These are phyloP conservation scores for Sistotremastrum suecicum DNA, from an alignment of 768 basidiomycete species.

Conservation along the genomic window DNA sequence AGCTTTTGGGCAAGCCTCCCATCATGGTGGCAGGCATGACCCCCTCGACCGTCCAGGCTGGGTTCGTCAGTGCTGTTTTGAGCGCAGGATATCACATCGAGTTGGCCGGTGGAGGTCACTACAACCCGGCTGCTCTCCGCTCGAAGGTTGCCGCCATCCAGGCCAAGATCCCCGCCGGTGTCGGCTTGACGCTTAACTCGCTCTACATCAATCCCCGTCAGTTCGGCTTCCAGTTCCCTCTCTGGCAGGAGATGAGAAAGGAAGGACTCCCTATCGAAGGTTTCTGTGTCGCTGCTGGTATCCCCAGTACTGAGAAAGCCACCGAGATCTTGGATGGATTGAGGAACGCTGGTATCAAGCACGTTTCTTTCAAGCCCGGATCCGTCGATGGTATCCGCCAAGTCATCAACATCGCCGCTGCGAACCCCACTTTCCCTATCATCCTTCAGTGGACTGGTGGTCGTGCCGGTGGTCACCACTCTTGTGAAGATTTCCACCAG, in stretches of 20 bases:
- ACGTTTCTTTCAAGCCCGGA: slow-evolving; percentile 96
- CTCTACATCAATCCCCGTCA: slow-evolving; percentile 98
- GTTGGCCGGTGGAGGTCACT: slow-evolving; percentile 96
- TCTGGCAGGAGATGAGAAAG: slow-evolving; percentile 95
- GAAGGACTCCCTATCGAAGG: slow-evolving; percentile 95
- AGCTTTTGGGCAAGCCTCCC: slow-evolving; percentile 89
- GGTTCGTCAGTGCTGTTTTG: slow-evolving; percentile 87
- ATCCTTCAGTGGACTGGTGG: slow-evolving; percentile 99
- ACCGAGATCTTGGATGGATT: slow-evolving; percentile 88
- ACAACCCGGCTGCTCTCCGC: slow-evolving; percentile 80
- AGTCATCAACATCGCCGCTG: slow-evolving; percentile 87
- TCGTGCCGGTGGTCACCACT: slow-evolving; percentile 96
- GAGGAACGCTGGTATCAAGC: slow-evolving; percentile 75
- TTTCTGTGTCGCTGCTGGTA: slow-evolving; percentile 97
- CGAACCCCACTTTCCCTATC: slow-evolving; percentile 92
- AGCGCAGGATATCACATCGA: slow-evolving; percentile 94
- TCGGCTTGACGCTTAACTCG: slow-evolving; percentile 87
- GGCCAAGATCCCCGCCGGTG: slow-evolving; percentile 66
- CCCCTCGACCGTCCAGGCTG: slow-evolving; percentile 88
- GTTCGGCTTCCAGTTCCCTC: slow-evolving; percentile 91
- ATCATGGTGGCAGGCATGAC: slow-evolving; percentile 99
- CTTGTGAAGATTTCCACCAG: slow-evolving; percentile 97
- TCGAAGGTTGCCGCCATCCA: slow-evolving; percentile 90
- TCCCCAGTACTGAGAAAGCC: slow-evolving; percentile 94
- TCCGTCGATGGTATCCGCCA: slow-evolving; percentile 96